Conservation (phyloP, 768 basidiomycete species). For the Sporobolomyces phaffii region DNA sequence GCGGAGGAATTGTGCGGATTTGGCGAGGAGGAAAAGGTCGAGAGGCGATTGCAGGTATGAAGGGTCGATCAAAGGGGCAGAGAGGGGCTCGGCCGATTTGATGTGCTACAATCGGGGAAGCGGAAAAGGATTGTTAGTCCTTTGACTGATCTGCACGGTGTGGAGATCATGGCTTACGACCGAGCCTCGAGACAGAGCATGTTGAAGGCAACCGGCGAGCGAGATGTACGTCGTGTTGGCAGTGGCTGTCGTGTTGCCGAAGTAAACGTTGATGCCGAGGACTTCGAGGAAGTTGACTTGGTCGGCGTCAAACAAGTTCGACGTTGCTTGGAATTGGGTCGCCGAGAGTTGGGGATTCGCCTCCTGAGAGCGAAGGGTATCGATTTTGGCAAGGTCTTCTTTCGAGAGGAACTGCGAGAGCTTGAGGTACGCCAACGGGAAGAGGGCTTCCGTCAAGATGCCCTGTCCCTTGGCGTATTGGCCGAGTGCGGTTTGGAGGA, state of each 20-base stretch:
- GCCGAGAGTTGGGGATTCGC: neutral
- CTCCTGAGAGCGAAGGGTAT: neutral
- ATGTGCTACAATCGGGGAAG: conserved; percentile 14
- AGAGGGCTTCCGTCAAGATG: conserved; percentile 23
- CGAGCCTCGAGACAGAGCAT: conserved; percentile 21
- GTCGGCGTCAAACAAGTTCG: neutral
- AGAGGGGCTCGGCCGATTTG: neutral
- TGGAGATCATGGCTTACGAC: conserved; percentile 5
- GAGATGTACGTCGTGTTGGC: conserved; percentile 52
- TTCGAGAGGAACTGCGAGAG: conserved; percentile 4
- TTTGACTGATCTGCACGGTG: no score
- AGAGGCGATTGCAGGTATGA: conserved; percentile 7
- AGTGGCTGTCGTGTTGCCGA: conserved; percentile 40
- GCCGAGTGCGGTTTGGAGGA: neutral
- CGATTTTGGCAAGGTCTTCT: neutral
- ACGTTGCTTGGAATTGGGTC: neutral
- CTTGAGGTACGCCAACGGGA: conserved; percentile 22
- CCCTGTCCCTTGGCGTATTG: conserved; percentile 20
- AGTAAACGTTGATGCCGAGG: conserved; percentile 19
- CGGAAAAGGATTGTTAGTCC: no score
- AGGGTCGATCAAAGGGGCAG: conserved; percentile 1
- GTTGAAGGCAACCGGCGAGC: conserved; percentile 37
- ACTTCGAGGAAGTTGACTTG: conserved; percentile 21
- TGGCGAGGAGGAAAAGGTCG: conserved; percentile 11
- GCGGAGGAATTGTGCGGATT: conserved; percentile 20